phyloP scores from a whole-genome alignment of 352 stramenopile genomes.

The Blastocystis sp. region DNA sequence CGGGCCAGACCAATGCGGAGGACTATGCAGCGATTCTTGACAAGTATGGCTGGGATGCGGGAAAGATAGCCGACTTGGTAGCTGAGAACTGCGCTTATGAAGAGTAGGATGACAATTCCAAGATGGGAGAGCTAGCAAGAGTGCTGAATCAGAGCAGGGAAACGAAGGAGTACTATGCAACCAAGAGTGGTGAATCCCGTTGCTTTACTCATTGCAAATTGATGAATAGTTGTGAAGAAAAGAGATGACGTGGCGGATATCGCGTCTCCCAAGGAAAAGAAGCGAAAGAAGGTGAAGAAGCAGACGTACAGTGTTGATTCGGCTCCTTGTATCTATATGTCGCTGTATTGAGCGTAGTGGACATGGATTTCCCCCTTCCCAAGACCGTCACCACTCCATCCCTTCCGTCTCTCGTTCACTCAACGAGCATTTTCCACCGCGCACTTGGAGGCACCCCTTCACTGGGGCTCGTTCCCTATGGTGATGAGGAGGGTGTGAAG shows the following conservation, averaged over 20 bases:
- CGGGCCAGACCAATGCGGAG: constrained; percentile 29
- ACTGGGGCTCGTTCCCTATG: not conserved
- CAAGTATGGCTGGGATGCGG: constrained; percentile 32
- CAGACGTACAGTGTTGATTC: not conserved
- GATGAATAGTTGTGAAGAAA: constrained; percentile 33
- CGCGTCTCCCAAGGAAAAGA: not conserved
- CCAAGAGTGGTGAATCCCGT: not conserved
- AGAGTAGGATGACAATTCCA: constrained; percentile 19
- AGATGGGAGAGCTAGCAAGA: constrained; percentile 40
- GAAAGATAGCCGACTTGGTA: constrained; percentile 15
- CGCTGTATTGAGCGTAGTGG: not conserved
- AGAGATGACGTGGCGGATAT: not conserved
- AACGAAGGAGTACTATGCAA: not conserved
- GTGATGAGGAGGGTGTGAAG: not conserved
- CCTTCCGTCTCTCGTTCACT: not conserved
- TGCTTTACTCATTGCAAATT: not conserved
- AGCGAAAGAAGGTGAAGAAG: not conserved
- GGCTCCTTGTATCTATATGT: constrained; percentile 18
- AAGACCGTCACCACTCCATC: not conserved
- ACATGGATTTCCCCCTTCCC: constrained; percentile 46
- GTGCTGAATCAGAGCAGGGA: constrained; percentile 19
- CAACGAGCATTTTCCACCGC: not conserved
- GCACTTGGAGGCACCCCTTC: not conserved
- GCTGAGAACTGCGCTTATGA: not conserved
- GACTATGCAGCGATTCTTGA: constrained; percentile 55